Percentiles rank a stretch among this genome's conserved stretches.
These are phyloP conservation scores for Trichoderma virens DNA, from an alignment of 495 filamentous ascomycete genomes.

Conservation along the genomic window DNA sequence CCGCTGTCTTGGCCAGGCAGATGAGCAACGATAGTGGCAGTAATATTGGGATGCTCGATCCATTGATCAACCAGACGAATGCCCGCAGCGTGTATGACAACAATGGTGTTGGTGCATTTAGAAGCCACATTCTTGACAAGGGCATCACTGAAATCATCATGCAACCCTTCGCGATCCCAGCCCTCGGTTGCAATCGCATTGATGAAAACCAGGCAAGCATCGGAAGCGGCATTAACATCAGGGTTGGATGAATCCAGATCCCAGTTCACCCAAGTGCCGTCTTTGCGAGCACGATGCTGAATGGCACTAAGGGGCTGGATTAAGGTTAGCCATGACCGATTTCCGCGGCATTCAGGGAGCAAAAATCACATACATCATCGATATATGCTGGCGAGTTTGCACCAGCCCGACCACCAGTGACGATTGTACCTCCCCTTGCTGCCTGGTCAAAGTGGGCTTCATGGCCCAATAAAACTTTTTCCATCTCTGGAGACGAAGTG, in stretches of 20 bases:
- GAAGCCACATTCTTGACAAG: slow-evolving; percentile 50
- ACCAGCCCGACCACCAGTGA: slow-evolving; percentile 53
- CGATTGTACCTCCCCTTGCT: slow-evolving; percentile 41
- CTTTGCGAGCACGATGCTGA: slow-evolving; percentile 41
- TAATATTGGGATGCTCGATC: slow-evolving; percentile 55
- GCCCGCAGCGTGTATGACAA: slow-evolving; percentile 54
- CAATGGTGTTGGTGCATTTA: slow-evolving; percentile 53
- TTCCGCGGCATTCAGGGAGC: too few relatives aligned
- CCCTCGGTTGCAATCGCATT: slow-evolving; percentile 54
- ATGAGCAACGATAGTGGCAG: slow-evolving; percentile 53
- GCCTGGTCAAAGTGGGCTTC: slow-evolving; percentile 24
- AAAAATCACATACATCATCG: slow-evolving; percentile 9
- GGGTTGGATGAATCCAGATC: slow-evolving; percentile 35
- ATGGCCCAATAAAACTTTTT: slow-evolving; percentile 21
- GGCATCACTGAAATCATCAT: slow-evolving; percentile 46
- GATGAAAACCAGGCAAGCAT: slow-evolving; percentile 60
- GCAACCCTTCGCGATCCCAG: slow-evolving; percentile 31
- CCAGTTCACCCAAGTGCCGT: slow-evolving; percentile 47
- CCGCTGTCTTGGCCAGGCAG: slow-evolving; percentile 57
- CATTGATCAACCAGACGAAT: slow-evolving; percentile 50
- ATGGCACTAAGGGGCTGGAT: slow-evolving; percentile 53
- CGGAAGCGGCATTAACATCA: slow-evolving; percentile 40
- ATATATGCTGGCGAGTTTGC: slow-evolving; percentile 46
- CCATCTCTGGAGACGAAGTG: slow-evolving; percentile 26
- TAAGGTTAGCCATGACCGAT: background rate